Conservation (phyloP, 2,329 filamentous ascomycete species). For the Akanthomyces muscarius region DNA sequence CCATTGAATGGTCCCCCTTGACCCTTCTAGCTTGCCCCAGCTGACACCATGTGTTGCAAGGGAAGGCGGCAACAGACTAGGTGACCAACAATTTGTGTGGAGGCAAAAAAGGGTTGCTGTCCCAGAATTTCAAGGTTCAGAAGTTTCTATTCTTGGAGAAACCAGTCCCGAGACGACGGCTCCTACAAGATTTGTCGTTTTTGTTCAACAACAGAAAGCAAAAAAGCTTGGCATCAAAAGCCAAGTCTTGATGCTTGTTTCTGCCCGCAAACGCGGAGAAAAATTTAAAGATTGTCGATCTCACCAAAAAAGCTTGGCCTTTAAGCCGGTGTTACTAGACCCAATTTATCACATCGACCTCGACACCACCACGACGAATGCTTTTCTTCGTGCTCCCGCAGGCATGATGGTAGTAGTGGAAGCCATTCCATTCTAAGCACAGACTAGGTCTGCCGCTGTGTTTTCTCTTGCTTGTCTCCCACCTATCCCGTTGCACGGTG, state of each 20-base stretch:
- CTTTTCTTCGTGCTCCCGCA: background rate
- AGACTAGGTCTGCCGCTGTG: background rate
- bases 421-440: background rate
- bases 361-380: too few relatives aligned
- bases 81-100: background rate
- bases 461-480: background rate
- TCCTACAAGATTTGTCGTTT: background rate
- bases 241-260: constrained; percentile 18
- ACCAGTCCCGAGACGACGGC: background rate
- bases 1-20: too few relatives aligned
- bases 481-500: background rate
- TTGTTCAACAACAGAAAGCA: background rate
- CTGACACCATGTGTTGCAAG: too few relatives aligned
- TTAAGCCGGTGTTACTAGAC: background rate
- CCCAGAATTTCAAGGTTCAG: background rate
- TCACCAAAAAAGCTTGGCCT: constrained; percentile 13
- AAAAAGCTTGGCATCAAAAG: constrained; percentile 18
- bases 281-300: constrained; percentile 9
- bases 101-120: background rate
- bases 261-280: background rate
- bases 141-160: constrained; percentile 16
- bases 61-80: background rate
- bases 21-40: too few relatives aligned
- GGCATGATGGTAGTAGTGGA: too few relatives aligned
- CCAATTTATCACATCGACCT: background rate